These are phyloP conservation scores for Penicillium turbatum DNA, from an alignment of 495 filamentous ascomycete species.

Conservation along the genomic window DNA sequence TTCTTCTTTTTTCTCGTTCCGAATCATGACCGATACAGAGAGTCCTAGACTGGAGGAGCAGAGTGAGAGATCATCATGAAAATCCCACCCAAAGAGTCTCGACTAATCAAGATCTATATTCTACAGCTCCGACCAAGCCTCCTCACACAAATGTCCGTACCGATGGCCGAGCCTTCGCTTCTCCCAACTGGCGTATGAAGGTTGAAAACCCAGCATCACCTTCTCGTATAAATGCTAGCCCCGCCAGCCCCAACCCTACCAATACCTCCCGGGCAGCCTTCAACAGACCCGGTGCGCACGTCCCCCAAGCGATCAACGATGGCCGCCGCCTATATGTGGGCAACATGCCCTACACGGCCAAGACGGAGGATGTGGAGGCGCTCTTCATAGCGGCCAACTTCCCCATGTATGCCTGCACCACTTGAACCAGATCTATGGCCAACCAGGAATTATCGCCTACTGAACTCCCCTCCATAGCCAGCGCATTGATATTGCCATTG, in stretches of 20 bases:
- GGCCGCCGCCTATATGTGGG: constrained; percentile 57
- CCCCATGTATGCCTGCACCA: constrained; percentile 33
- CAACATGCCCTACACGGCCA: constrained; percentile 63
- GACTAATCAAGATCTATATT: constrained; percentile 5
- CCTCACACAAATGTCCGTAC: constrained; percentile 40
- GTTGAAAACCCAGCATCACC: constrained; percentile 29
- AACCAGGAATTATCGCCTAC: constrained; percentile 14
- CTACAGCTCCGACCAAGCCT: constrained; percentile 34
- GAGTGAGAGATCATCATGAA: constrained; percentile 19
- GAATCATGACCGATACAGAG: constrained; percentile 35
- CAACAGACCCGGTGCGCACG: constrained; percentile 34
- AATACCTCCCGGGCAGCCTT: constrained; percentile 38
- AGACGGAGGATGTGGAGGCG: constrained; percentile 55
- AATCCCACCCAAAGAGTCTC: constrained; percentile 2
- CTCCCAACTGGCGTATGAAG: constrained; percentile 46
- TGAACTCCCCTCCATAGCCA: constrained; percentile 37
- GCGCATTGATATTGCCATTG: constrained; percentile 62
- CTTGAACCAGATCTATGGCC: neutral
- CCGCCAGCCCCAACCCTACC: constrained; percentile 16
- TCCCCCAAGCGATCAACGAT: constrained; percentile 40
- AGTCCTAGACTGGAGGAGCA: constrained; percentile 33
- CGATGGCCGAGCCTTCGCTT: constrained; percentile 45
- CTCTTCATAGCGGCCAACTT: constrained; percentile 50
- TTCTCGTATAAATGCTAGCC: constrained; percentile 12
- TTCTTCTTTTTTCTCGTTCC: neutral